Evolutionary conservation across 371 early-diverging fungal species (phyloP), one percentile per base, ranked within the genome.

Genomic region (Smittium mucronatum): DNA sequence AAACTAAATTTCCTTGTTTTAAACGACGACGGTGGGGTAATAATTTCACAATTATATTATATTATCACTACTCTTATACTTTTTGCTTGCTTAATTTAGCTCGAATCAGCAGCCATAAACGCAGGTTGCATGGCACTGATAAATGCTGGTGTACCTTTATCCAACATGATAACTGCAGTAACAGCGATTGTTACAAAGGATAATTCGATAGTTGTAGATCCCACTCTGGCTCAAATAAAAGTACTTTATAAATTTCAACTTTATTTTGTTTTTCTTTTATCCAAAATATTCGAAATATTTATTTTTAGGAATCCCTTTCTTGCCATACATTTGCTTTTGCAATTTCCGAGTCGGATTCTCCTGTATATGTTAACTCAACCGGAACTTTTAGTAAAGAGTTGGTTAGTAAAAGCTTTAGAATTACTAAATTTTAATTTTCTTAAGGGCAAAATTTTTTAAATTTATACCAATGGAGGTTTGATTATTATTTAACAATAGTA

Each of bases 71-170:
- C 11, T 47, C 47, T 47, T 11, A 47, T n/a, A 28, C 59, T 26
- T 21, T 29, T 71, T n/a, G 8, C 26, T 32, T 58, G 17, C 17
- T 21, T 33, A 8, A n/a, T n/a, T 57, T 69, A 69, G 69, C 86
- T 87, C 30, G 75, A 90, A 33, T 78, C 95, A 11, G 84, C 90
- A 5, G 86, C 91, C 0, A 83, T 94, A 36, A 95, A 95, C 73
- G 93, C 93, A 0, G 84, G 87, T 0, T 79, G 87, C 8, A 70
- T 96, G 72, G 94, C 95, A 0, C 82, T 97, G 31, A 69, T 96
- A 66, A 93, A 95, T 75, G 94, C 95, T 15, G 96, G 94, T 34
- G 82, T 95, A n/a, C 91, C 95, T 17, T 73, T 95, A 72, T 87
- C 83, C 59, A 77, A 82, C 15, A 83, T 91, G 71, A 80, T 86